Evolutionary conservation across 2,329 filamentous ascomycete genomes (phyloP).

Genomic region (Rugonectria rugulosa): DNA sequence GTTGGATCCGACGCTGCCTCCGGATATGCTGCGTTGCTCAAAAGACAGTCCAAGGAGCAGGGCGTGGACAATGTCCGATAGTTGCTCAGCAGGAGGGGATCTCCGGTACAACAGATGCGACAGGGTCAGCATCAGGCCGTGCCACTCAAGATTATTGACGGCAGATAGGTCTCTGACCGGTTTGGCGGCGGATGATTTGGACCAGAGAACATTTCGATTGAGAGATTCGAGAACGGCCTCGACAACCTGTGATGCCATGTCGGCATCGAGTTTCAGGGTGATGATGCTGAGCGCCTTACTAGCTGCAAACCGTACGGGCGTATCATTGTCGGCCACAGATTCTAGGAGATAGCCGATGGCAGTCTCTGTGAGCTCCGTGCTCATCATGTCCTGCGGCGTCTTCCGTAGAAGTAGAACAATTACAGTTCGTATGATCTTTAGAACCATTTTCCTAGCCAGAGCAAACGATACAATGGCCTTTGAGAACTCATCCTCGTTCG

Average conservation of each 20-base stretch:
- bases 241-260: slow-evolving; percentile 87
- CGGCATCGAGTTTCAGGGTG: slow-evolving; percentile 77
- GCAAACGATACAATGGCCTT: slow-evolving; percentile 73
- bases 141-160: slow-evolving; percentile 87
- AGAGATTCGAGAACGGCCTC: slow-evolving; percentile 82
- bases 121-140: slow-evolving; percentile 87
- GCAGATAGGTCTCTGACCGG: slow-evolving; percentile 69
- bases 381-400: slow-evolving; percentile 49
- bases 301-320: slow-evolving; percentile 86
- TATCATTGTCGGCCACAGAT: slow-evolving; percentile 84
- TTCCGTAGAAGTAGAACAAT: slow-evolving; percentile 70
- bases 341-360: slow-evolving; percentile 84
- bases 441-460: slow-evolving; percentile 79
- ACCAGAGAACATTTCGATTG: slow-evolving; percentile 64
- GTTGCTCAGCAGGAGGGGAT: slow-evolving; percentile 74
- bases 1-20: slow-evolving; percentile 85
- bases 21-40: slow-evolving; percentile 85
- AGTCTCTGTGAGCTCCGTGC: slow-evolving; percentile 73
- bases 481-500: slow-evolving; percentile 56
- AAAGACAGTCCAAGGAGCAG: slow-evolving; percentile 84
- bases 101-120: slow-evolving; percentile 86
- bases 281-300: slow-evolving; percentile 93
- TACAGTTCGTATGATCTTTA: slow-evolving; percentile 85
- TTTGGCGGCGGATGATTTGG: slow-evolving; percentile 48
- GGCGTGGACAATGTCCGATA: slow-evolving; percentile 78